phyloP scores from a whole-genome alignment of 1,284 basidiomycete genomes.

The Phellopilus nigrolimitatus region DNA sequence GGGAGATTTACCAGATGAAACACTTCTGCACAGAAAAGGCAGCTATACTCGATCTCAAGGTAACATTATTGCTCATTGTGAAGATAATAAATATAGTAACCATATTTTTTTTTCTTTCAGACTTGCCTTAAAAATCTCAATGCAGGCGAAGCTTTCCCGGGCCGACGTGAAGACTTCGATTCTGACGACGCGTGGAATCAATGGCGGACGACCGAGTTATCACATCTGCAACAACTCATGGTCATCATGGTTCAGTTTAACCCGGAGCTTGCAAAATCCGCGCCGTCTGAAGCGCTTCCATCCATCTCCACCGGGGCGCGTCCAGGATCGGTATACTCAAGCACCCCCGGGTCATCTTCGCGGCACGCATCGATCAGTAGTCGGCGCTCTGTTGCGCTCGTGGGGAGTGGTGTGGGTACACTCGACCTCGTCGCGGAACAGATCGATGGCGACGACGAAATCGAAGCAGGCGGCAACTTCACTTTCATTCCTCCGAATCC shows the following conservation, averaged over 20 bases:
- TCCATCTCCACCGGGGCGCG: conserved; percentile 39
- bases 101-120: conserved; percentile 33
- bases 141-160: conserved; percentile 80
- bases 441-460: conserved; percentile 59
- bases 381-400: conserved; percentile 46
- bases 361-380: conserved; percentile 62
- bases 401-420: conserved; percentile 11
- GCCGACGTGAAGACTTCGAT: conserved; percentile 81
- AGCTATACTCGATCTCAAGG: conserved; percentile 21
- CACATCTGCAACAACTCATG: conserved; percentile 84
- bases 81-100: too few relatives aligned
- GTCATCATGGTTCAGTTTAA: conserved; percentile 84
- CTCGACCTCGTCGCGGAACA: conserved; percentile 40
- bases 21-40: conserved; percentile 80
- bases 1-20: conserved; percentile 69
- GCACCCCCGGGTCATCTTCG: conserved; percentile 32
- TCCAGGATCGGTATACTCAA: conserved; percentile 51
- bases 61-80: too few relatives aligned
- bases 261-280: conserved; percentile 81
- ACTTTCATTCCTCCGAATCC: conserved; percentile 91
- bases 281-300: conserved; percentile 49
- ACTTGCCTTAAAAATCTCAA: conserved; percentile 91
- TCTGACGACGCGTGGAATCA: conserved; percentile 77
- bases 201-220: conserved; percentile 83
- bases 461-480: conserved; percentile 68